A percentile compares a stretch with the other conserved stretches of the same genome.
Evolutionary conservation across 495 filamentous ascomycete genomes (phyloP).

Genomic region (Hamigera avellanea): DNA sequence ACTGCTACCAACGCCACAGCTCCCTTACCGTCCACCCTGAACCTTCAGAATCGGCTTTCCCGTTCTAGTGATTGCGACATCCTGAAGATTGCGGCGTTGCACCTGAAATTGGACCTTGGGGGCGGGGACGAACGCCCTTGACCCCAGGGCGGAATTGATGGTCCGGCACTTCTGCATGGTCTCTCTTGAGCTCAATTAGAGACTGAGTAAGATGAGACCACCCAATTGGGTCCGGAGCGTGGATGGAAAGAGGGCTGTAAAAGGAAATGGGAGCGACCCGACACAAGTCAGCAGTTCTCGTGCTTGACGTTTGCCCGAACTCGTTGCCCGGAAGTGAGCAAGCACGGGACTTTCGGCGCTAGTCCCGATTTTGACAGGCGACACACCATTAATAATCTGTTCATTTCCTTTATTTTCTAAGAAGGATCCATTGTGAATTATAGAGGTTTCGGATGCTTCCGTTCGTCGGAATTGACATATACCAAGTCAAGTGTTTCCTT

Average conservation of each 20-base stretch:
- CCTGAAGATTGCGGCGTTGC: conserved; percentile 51
- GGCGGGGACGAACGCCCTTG: conserved; percentile 29
- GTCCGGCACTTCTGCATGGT: conserved; percentile 42
- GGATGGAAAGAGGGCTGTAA: conserved; percentile 3
- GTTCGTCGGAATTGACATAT: too few relatives aligned
- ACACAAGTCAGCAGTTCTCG: conserved; percentile 20
- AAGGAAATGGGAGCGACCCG: conserved; percentile 15
- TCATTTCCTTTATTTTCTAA: too few relatives aligned
- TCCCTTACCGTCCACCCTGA: conserved; percentile 69
- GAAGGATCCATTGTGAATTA: too few relatives aligned
- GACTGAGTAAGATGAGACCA: conserved; percentile 18
- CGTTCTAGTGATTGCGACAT: conserved; percentile 75
- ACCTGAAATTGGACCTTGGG: conserved; percentile 31
- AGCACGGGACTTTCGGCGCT: conserved; percentile 31
- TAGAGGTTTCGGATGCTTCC: too few relatives aligned
- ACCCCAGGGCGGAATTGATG: conserved; percentile 33
- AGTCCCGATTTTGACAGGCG: conserved; percentile 22
- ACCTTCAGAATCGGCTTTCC: conserved; percentile 76
- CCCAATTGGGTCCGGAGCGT: conserved; percentile 11
- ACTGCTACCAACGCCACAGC: conserved; percentile 9
- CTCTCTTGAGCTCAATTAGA: conserved; percentile 15
- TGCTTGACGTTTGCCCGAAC: conserved; percentile 20
- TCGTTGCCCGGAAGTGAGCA: conserved; percentile 15
- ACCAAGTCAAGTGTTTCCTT: too few relatives aligned
- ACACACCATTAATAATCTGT: too few relatives aligned